Percentiles rank a stretch among this genome's conserved stretches.
These are phyloP conservation scores for Trametes sanguinea DNA, from an alignment of 768 basidiomycete species.

Conservation along the genomic window DNA sequence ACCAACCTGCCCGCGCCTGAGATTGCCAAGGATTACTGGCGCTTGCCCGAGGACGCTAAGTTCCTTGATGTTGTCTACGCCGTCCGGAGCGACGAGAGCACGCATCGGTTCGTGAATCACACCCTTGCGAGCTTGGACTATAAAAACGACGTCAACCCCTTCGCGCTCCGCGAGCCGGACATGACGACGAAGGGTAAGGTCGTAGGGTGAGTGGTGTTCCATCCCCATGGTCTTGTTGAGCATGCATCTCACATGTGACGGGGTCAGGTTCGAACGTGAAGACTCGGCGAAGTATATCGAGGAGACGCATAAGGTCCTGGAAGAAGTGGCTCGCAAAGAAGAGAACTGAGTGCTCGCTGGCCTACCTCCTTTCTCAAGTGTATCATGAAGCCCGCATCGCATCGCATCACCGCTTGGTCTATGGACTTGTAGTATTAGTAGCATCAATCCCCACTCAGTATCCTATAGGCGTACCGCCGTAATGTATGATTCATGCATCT, in stretches of 20 bases:
- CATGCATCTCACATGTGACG: not conserved
- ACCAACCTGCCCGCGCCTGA: conserved; percentile 71
- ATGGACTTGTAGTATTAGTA: not conserved
- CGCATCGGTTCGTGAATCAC: conserved; percentile 95
- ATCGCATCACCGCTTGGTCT: not conserved
- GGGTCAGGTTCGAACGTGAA: conserved; percentile 59
- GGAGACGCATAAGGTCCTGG: conserved; percentile 59
- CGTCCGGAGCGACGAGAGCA: conserved; percentile 90
- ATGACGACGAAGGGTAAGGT: conserved; percentile 81
- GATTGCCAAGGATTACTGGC: conserved; percentile 97
- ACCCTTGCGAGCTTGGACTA: conserved; percentile 85
- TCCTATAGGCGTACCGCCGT: not conserved
- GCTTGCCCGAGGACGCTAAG: conserved; percentile 68
- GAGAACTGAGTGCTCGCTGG: not conserved
- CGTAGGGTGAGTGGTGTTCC: conserved; percentile 50
- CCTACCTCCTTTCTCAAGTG: too few species aligned
- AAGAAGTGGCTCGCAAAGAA: conserved; percentile 27
- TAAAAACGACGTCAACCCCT: conserved; percentile 83
- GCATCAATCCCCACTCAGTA: not conserved
- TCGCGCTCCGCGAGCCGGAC: conserved; percentile 85
- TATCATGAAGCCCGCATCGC: too few species aligned
- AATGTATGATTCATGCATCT: too few species aligned
- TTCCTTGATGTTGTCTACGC: conserved; percentile 89
- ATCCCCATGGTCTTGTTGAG: too few species aligned
- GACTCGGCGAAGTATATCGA: conserved; percentile 68